Base-by-base conservation (phyloP, 2,329 filamentous ascomycete species). In the Alternaria consortialis region DNA sequence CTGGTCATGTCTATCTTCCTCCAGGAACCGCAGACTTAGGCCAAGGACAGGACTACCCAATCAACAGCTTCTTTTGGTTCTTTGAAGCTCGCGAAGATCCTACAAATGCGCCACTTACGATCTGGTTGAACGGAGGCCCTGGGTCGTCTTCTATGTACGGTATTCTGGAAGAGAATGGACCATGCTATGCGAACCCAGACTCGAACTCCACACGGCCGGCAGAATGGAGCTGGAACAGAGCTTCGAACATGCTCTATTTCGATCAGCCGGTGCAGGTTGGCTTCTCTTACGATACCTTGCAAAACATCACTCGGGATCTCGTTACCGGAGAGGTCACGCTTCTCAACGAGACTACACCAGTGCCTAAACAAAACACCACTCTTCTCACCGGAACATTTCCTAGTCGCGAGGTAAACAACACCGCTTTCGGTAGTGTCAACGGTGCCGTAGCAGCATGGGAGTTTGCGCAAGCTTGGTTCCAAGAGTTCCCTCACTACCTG, bases 201-300 rank as follows among this genome's bases (percentile, higher is more conserved):
- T 60, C 62, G 0, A 67, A 65, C 20, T 58, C 47, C 4, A 65
- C 54, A 1, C 48, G 60, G 8, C 56, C 59, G n/a, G 56, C 46
- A 17, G 64, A 51, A n/a, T 67, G 56, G 63, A 67, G 63, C 53
- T 67, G 62, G 58, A 71, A 71, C n/a, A 15, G 42, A 12, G 39
- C 34, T 47, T 76, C 76, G 27, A 81, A 81, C 54, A 77, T 81
- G 72, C 83, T 91, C n/a, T 91, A 87, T 74, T 82, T 91, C 57
- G 87, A 90, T 63, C 87, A 90, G 74, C 89, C 85, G 0, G 82
- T 80, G 3, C 82, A 85, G 48, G 83, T 85, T 37, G 86, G 86
- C 7, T 86, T 87, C 73, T 85, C 83, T 2, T 87, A 87, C 42
- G 64, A 73, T 23, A 64, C 65, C 3, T 54, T 68, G 9, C 58